Conservation (phyloP, 768 basidiomycete species). For the Suillus spraguei region DNA sequence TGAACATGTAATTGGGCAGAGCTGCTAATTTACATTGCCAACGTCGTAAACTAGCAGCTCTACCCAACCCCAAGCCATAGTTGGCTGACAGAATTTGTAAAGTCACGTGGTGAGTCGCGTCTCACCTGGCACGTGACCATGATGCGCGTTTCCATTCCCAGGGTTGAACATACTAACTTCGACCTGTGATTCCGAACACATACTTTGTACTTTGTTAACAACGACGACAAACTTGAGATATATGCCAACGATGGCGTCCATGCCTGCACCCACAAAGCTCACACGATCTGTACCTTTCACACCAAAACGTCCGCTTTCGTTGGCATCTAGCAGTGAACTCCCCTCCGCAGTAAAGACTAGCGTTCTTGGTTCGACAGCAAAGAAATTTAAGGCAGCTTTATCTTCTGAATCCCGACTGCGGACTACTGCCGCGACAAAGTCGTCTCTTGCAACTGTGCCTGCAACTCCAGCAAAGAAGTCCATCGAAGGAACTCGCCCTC, state of each 20-base stretch:
- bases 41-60: too few species aligned
- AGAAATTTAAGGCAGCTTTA: conserved; percentile 70
- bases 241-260: conserved; percentile 15
- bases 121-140: neutral
- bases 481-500: conserved; percentile 43
- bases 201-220: neutral
- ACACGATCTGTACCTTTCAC: conserved; percentile 51
- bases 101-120: conserved; percentile 6
- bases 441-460: conserved; percentile 48
- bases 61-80: too few species aligned
- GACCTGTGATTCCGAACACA: neutral
- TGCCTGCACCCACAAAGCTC: conserved; percentile 38
- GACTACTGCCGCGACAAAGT: conserved; percentile 25
- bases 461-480: conserved; percentile 54
- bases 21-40: too few species aligned
- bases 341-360: conserved; percentile 40
- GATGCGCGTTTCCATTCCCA: conserved; percentile 3
- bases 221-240: conserved; percentile 14
- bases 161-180: conserved; percentile 6
- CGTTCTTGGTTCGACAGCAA: conserved; percentile 43
- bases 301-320: conserved; percentile 53
- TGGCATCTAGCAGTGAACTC: conserved; percentile 35
- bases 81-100: neutral
- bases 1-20: neutral
- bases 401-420: conserved; percentile 45